Evolutionary conservation across 2,329 filamentous ascomycete genomes (phyloP), one percentile per base, ranked within the genome.

Genomic region (Exophiala phaeomuriformis): DNA sequence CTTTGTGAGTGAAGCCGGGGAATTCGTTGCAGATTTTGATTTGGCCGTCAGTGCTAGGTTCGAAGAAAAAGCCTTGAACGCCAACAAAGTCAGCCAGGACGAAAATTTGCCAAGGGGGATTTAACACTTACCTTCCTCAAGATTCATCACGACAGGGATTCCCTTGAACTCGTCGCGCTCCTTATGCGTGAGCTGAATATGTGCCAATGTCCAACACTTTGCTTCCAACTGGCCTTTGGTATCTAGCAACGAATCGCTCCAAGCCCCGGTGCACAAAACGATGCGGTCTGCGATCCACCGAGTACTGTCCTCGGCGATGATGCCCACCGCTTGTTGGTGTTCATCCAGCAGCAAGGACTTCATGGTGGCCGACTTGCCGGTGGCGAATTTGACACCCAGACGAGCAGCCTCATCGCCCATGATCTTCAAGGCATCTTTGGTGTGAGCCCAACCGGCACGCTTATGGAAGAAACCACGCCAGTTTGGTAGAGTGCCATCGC

Each of bases 11-110:
- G 47, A 49, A 49, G 29, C 47, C 47, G n/a, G 47, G 47, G n/a
- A 49, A 49, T 35, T 49, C 47, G 12, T 49, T 49, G 39, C 47
- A 49, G 8, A 49, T 43, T 35, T 49, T 49, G 47, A 49, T 49
- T 31, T 49, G 47, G 12, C 47, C 47, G 8, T 49, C 47, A 10
- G 30, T 40, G 32, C 47, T 49, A 39, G 47, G 47, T 33, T 49
- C 47, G 37, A 49, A 49, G 28, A 49, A 49, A 29, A 49, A 49
- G 6, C 47, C 47, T 49, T 5, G 27, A n/a, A 7, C 6, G 27
- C 7, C 5, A 8, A 10, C 4, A 4, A 28, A 12, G 48, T 50
- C 40, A 50, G 48, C 2, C 12, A 7, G 5, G 27, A 9, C 12
- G 19, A 41, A 27, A 27, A 5, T 5, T 7, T 28, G 19, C 5